Base-by-base conservation (phyloP, 495 filamentous ascomycete species). In the Pyrenopolyporus hunteri region DNA sequence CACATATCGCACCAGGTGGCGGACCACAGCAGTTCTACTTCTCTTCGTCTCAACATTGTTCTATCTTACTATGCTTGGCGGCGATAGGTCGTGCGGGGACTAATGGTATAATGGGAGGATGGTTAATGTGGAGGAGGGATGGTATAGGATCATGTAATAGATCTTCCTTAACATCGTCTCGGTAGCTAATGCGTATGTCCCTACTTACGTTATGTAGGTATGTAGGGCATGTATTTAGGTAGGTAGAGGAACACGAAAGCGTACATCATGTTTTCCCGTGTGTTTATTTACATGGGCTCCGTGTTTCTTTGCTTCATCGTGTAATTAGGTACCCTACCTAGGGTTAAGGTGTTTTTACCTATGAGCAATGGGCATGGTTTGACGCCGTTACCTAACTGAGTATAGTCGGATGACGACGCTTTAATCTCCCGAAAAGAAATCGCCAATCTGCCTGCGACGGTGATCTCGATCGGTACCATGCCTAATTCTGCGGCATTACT, bases 381-480 rank as follows among this genome's bases (percentile, higher is more conserved):
- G 37, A 42, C 23, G 19, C 19, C 10, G 17, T 42, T 60, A 60
- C 62, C 39, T 14, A 46, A 56, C 40, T 29, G 32, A 39, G 56
- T 52, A 48, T 66, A 61, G 63, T 44, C 23, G 19, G 57, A 53
- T 66, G 57, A 61, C 57, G 57, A 60, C 57, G 63, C 51, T 35
- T 61, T 66, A 57, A 66, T 59, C 57, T 65, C 46, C 62, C 43
- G 19, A 35, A 10, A 29, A 32, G 14, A 22, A 20, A 57, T 61
- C 57, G 63, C 56, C 37, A 66, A 66, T 66, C 63, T 60, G 50
- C 28, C 57, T 60, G 28, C 23, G 28, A 53, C 51, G 47, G 22
- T 32, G 47, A 66, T 66, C 63, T 57, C 51, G 63, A 66, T 66
- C 63, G 51, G 22, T 32, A 57, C 31, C 50, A 39, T 65, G 31